Base-by-base conservation (phyloP, 768 basidiomycete species). In the Artomyces pyxidatus region DNA sequence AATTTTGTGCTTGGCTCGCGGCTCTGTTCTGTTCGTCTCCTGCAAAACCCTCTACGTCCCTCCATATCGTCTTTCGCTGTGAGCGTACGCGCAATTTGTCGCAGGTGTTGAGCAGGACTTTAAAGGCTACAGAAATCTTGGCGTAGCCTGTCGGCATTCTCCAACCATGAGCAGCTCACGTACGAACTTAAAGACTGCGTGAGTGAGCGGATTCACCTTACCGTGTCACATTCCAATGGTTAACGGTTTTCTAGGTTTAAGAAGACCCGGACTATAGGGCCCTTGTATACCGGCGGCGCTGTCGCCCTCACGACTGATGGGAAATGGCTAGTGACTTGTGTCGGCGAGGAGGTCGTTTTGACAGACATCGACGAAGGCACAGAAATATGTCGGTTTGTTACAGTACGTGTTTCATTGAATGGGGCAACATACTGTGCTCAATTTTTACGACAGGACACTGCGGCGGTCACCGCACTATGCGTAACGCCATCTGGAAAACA, bases 231-330 rank as follows among this genome's bases (percentile, higher is more conserved):
- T 23, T 40, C 35, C 22, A 22, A 22, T 48, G 22, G 29, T 32
- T 23, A 23, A 14, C 12, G 45, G 9, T 17, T n/a, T 21, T 45
- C n/a, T 49, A 92, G 89, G 26, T 92, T 87, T 67, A 85, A 84
- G 66, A 88, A 87, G 64, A 71, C 66, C 17, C 75, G 83, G 46
- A 72, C 77, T 11, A 82, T 92, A 46, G 77, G 75, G 30, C 91
- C 94, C 3, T 68, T 95, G 38, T 88, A 96, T 62, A 98, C 95
- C 1, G 80, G 80, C 35, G 96, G 96, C 26, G 87, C 91, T 14
- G 81, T 93, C 23, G 80, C 87, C 10, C 71, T 89, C 42, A 83
- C 89, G 4, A 64, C 69, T 40, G 89, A 97, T 70, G 93, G 89
- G 42, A 71, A 68, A 47, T 82, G 74, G 66, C 73, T 98, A 27